Conservation (phyloP, 164 flowering plant species). For the Kingdonia uniflora region DNA sequence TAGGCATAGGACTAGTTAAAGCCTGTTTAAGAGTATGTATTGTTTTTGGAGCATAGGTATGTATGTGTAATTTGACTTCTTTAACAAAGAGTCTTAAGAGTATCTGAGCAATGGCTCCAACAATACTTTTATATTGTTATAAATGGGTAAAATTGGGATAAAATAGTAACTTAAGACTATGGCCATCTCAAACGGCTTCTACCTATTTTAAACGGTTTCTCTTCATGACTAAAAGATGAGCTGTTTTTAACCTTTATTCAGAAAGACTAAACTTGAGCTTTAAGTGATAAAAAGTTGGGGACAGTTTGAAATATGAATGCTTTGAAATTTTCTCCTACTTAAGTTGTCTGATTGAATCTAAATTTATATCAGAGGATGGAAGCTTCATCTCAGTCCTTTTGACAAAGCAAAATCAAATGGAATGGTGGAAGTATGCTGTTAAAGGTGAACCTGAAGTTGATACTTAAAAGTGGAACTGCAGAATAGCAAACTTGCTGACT, state of each 20-base stretch:
- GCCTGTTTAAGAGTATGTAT: conserved; percentile 72
- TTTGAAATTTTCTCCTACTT: not conserved
- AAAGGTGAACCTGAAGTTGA: conserved; percentile 91
- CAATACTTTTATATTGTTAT: not conserved
- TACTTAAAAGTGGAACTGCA: conserved; percentile 96
- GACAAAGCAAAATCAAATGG: conserved; percentile 83
- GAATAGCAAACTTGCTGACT: conserved; percentile 68
- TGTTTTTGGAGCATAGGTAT: conserved; percentile 93
- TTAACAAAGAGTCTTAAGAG: no score
- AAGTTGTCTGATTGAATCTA: not conserved
- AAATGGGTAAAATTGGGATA: not conserved
- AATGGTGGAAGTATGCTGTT: conserved; percentile 79
- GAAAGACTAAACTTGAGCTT: not conserved
- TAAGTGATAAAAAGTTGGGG: not conserved
- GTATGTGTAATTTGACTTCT: no score
- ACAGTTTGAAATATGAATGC: not conserved
- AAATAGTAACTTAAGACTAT: not conserved
- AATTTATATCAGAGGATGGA: conserved; percentile 61
- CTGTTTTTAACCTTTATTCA: not conserved
- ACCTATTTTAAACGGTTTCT: not conserved
- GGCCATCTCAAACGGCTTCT: not conserved
- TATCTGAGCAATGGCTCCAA: no score
- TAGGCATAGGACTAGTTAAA: no score
- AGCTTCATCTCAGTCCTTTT: conserved; percentile 50
- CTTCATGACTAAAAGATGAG: not conserved